phyloP scores from a whole-genome alignment of 352 stramenopile species.

The Globisporangium iwayamae region DNA sequence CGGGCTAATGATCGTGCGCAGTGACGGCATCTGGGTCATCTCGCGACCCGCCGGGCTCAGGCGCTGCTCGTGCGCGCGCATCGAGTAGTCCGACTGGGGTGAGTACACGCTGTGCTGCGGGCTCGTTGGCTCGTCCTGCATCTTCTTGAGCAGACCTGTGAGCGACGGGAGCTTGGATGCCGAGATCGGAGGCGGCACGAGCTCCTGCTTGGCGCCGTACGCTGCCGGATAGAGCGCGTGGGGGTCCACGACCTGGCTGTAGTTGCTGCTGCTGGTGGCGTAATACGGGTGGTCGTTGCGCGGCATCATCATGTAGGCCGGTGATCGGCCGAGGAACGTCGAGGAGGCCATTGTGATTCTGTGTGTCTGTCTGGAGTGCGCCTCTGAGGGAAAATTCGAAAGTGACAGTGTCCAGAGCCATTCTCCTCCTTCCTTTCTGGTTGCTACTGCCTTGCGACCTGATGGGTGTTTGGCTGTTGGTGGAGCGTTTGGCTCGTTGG shows the following conservation, averaged over 20 bases:
- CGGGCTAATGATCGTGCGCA: constrained; percentile 57
- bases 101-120: constrained; percentile 11
- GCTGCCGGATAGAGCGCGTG: constrained; percentile 6
- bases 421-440: background rate
- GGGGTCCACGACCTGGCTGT: constrained; percentile 8
- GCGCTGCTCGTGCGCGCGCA: constrained; percentile 3
- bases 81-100: constrained; percentile 5
- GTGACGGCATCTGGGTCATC: constrained; percentile 32
- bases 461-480: constrained; percentile 7
- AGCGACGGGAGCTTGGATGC: constrained; percentile 56
- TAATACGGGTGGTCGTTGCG: constrained; percentile 30
- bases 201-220: constrained; percentile 13
- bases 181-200: constrained; percentile 25
- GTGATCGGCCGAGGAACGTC: constrained; percentile 22
- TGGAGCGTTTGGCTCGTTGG: background rate
- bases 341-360: constrained; percentile 13
- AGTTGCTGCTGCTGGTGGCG: background rate
- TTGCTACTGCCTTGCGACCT: background rate
- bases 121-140: constrained; percentile 33
- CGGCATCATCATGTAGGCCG: constrained; percentile 21
- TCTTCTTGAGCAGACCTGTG: constrained; percentile 60
- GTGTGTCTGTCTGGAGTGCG: background rate
- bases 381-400: constrained; percentile 8
- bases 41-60: constrained; percentile 31
- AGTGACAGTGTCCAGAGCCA: background rate